These are phyloP conservation scores for Lolium multiflorum DNA, from an alignment of 176 grass and related monocot genomes.

Conservation along the genomic window DNA sequence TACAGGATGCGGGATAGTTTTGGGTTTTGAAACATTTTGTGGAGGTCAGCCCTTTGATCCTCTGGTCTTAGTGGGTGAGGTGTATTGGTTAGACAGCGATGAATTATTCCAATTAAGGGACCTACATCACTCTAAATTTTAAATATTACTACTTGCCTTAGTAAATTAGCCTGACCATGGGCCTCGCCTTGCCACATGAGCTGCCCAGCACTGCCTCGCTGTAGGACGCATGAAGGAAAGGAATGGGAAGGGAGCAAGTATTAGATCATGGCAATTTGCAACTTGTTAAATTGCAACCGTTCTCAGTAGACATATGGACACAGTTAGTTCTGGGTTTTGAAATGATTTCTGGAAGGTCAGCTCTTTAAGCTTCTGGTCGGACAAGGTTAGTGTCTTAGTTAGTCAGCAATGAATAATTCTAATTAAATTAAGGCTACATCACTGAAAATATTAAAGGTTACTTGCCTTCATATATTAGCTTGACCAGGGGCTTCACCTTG, in stretches of 20 bases:
- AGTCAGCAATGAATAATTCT: background rate
- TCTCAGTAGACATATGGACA: background rate
- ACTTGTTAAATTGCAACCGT: background rate
- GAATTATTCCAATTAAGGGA: background rate
- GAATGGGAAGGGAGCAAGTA: background rate
- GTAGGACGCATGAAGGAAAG: background rate
- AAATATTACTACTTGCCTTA: slow-evolving; percentile 9
- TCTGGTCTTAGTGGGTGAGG: background rate
- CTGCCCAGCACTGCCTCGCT: background rate
- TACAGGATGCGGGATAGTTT: too few relatives aligned
- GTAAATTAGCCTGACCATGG: slow-evolving; percentile 39
- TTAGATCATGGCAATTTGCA: background rate
- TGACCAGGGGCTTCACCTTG: slow-evolving; percentile 21
- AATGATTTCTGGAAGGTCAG: background rate
- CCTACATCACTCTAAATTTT: background rate
- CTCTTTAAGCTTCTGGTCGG: background rate
- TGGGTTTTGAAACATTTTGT: slow-evolving; percentile 11
- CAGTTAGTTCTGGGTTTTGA: background rate
- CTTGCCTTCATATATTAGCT: slow-evolving; percentile 16
- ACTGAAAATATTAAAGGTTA: slow-evolving; percentile 18
- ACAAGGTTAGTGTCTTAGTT: background rate
- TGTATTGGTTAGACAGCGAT: background rate
- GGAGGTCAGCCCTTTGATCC: slow-evolving; percentile 22
- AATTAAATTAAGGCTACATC: background rate
- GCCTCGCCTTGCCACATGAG: background rate